A percentile compares a stretch with the other conserved stretches of the same genome.
Conservation (phyloP, 106 monocot genomes). For the Allium cepa region DNA sequence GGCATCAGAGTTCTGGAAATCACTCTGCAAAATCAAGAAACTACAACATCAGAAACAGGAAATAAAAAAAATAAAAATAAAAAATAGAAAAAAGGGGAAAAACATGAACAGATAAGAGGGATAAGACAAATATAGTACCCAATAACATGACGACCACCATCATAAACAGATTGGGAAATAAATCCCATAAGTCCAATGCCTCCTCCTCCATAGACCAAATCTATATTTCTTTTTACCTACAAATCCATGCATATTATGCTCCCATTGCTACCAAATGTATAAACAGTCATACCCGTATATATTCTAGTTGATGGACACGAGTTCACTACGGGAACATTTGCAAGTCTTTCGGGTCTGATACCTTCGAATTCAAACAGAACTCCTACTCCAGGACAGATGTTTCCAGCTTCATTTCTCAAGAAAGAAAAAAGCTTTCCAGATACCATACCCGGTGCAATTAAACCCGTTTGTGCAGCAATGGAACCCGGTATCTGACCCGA, state of each 20-base stretch:
- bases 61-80: too few relatives aligned
- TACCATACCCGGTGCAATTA: constrained; percentile 22
- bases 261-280: constrained; percentile 22
- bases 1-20: too few relatives aligned
- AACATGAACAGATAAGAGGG: too few relatives aligned
- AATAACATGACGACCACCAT: too few relatives aligned
- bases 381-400: constrained; percentile 30
- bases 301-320: constrained; percentile 23
- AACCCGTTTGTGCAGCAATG: constrained; percentile 22
- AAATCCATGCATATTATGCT: constrained; percentile 57
- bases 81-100: too few relatives aligned
- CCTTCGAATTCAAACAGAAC: constrained; percentile 35
- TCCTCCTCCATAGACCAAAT: too few relatives aligned
- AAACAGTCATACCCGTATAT: constrained; percentile 30
- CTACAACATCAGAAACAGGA: too few relatives aligned
- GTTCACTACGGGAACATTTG: constrained; percentile 17
- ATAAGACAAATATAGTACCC: too few relatives aligned
- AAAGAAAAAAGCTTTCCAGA: constrained; percentile 36
- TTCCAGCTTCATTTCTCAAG: constrained; percentile 30
- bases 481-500: constrained; percentile 16
- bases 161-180: too few relatives aligned
- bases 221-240: too few relatives aligned
- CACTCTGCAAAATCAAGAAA: too few relatives aligned
- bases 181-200: too few relatives aligned
- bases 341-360: constrained; percentile 36